phyloP scores from a whole-genome alignment of 345 rosid genomes.

The Lumnitzera racemosa region DNA sequence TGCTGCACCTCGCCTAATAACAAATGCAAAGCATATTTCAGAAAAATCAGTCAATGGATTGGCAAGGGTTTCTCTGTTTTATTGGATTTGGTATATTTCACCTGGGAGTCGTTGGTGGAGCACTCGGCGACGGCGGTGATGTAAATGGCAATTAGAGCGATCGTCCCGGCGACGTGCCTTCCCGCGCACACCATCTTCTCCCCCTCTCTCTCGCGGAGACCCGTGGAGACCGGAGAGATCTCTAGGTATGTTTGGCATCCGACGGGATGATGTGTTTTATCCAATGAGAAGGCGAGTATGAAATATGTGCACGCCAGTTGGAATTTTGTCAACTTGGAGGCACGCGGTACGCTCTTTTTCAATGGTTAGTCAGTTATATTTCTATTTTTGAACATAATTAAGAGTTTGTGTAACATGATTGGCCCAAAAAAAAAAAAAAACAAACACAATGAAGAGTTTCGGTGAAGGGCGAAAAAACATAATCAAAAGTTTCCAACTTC shows the following conservation, averaged over 20 bases:
- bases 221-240: background rate
- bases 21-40: background rate
- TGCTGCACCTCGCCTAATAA: slow-evolving; percentile 60
- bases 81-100: slow-evolving; percentile 2
- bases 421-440: too few species aligned
- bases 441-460: too few species aligned
- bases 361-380: too few species aligned
- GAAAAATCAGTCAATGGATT: background rate
- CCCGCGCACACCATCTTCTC: slow-evolving; percentile 10
- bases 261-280: background rate
- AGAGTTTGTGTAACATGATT: too few species aligned
- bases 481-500: too few species aligned
- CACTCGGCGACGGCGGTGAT: slow-evolving; percentile 19
- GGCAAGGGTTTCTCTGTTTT: too few species aligned
- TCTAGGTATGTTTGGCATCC: background rate
- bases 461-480: too few species aligned
- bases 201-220: slow-evolving; percentile 11
- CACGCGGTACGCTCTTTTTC: too few species aligned
- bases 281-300: background rate
- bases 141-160: slow-evolving; percentile 31
- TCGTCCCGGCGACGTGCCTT: slow-evolving; percentile 10
- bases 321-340: too few species aligned
- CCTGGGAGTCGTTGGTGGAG: slow-evolving; percentile 37
- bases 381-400: too few species aligned
- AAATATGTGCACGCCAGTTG: too few species aligned